Conservation (phyloP, 2,329 filamentous ascomycete species). For the Hortaea sp. region DNA sequence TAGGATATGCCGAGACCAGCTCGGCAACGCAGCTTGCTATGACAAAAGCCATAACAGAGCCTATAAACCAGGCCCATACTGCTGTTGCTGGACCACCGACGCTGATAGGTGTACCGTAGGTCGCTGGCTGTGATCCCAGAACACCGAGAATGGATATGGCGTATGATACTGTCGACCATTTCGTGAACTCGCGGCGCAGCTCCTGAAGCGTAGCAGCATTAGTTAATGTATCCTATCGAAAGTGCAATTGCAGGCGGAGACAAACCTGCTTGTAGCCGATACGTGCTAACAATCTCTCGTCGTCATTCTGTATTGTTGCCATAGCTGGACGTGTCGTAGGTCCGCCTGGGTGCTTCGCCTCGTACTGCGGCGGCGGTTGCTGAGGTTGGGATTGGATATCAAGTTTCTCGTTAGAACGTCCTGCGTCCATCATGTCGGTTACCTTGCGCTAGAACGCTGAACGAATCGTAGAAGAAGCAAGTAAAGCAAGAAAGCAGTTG, state of each 20-base stretch:
- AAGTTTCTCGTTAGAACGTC: background rate
- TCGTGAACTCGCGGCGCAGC: constrained; percentile 52
- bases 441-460: background rate
- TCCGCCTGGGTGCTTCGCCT: background rate
- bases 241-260: background rate
- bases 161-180: constrained; percentile 58
- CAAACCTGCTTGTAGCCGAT: constrained; percentile 55
- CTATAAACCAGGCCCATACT: constrained; percentile 57
- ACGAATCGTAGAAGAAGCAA: background rate
- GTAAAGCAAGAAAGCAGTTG: too few relatives aligned
- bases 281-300: constrained; percentile 49
- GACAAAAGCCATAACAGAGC: constrained; percentile 53
- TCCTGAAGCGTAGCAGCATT: constrained; percentile 35
- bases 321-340: constrained; percentile 2
- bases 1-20: constrained; percentile 56
- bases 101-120: constrained; percentile 48
- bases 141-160: constrained; percentile 57
- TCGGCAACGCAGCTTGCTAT: constrained; percentile 58
- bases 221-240: background rate
- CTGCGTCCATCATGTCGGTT: constrained; percentile 1
- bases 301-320: constrained; percentile 36
- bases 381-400: background rate
- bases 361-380: background rate
- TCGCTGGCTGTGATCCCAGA: constrained; percentile 55
- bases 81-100: constrained; percentile 54